Base-by-base conservation (phyloP, 2,329 filamentous ascomycete species). In the Juglanconis sp. region DNA sequence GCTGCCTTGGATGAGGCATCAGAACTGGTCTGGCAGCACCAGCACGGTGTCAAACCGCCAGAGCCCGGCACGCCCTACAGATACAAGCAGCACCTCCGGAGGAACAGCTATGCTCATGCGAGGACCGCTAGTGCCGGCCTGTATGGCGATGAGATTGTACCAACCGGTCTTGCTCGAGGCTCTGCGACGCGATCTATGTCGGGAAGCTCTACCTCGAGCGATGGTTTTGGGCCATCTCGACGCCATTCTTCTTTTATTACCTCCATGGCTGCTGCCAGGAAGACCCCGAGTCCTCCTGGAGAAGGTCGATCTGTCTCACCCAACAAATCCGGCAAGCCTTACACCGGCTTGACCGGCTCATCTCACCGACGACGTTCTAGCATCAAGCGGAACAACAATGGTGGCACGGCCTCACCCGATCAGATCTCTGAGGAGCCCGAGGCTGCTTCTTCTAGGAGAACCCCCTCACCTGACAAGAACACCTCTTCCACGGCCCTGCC, bases 351-450 rank as follows among this genome's bases (percentile, higher is more conserved):
- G 8, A 69, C 73, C 2, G 67, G 73, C 49, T 67, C 73, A 1
- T 73, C 76, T 50, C 71, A 78, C 31, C 79, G 84, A 46, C 83
- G 82, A 38, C 86, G 86, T 64, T 88, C 86, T 68, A 88, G 86
- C 67, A 79, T 85, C 68, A 87, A 84, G 73, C 82, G 89, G 63
- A 89, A 90, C 65, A 82, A 87, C 68, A 92, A 88, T 70, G 88
- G 87, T 24, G 87, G 89, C 68, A 84, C 87, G 1, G 92, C 91
- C 70, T 88, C 87, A 1, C 85, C 87, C 38, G 89, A 92, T 70
- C 87, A 91, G 69, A 93, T 97, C 63, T 97, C 92, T 81, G 93
- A 97, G 72, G 94, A 97, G 71, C 90, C 91, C 1, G 86, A 90
- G 68, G 79, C 67, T n/a, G 66, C 71, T 35, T 66, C 71, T 56